These are phyloP conservation scores for Groenewaldozyma salmanticensis DNA, from an alignment of 805 yeast genomes.

Conservation along the genomic window DNA sequence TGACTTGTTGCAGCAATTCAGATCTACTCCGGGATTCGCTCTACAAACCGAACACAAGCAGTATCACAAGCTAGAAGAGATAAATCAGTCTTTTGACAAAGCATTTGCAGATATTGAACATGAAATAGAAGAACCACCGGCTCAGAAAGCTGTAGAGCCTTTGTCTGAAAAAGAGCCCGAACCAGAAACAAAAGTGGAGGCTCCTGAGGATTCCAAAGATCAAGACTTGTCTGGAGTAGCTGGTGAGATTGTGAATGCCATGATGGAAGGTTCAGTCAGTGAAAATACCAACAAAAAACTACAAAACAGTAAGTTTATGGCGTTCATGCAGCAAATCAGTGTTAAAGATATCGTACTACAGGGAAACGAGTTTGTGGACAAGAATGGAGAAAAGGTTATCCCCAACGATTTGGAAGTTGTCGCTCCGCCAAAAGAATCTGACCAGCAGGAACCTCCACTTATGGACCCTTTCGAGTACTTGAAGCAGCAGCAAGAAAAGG, in stretches of 20 bases:
- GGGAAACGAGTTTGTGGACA: slow-evolving; percentile 20
- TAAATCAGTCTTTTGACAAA: slow-evolving; percentile 5
- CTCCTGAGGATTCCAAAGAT: too few relatives aligned
- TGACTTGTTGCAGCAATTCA: background rate
- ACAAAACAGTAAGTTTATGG: slow-evolving; percentile 19
- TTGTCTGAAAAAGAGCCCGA: background rate
- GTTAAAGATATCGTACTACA: slow-evolving; percentile 16
- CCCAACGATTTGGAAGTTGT: background rate
- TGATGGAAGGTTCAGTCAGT: slow-evolving; percentile 2
- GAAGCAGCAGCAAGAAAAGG: slow-evolving; percentile 1
- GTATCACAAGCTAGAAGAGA: slow-evolving; percentile 12
- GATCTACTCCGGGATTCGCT: background rate
- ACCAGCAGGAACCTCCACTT: background rate
- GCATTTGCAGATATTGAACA: slow-evolving; percentile 20
- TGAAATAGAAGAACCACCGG: slow-evolving; percentile 14
- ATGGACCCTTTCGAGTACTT: too few relatives aligned
- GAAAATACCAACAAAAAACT: slow-evolving; percentile 13
- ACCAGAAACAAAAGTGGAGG: background rate
- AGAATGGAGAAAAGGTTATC: slow-evolving; percentile 6
- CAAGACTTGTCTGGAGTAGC: slow-evolving; percentile 19
- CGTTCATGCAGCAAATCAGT: slow-evolving; percentile 20
- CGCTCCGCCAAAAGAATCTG: background rate
- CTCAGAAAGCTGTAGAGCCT: slow-evolving; percentile 2
- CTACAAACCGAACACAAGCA: slow-evolving; percentile 18
- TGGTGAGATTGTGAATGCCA: slow-evolving; percentile 11